A percentile compares a stretch with the other conserved stretches of the same genome.
phyloP scores from a whole-genome alignment of 352 stramenopile genomes.

The Globisporangium heterothallicum region DNA sequence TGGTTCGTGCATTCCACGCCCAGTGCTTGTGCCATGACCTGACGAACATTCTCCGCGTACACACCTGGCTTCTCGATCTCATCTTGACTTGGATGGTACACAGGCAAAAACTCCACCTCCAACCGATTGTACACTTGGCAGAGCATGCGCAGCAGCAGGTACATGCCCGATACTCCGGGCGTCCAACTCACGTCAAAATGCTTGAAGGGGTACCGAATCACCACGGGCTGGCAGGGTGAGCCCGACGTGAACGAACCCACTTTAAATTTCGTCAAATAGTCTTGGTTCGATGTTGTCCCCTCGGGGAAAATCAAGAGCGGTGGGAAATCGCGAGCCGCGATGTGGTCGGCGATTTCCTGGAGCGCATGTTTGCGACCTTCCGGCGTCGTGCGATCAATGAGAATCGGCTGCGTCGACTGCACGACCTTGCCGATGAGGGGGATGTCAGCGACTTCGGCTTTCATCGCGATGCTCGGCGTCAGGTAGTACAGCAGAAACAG shows the following conservation, averaged over 20 bases:
- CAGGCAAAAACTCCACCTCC: conserved; percentile 49
- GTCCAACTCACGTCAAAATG: conserved; percentile 76
- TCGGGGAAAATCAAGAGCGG: conserved; percentile 70
- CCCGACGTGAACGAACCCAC: conserved; percentile 62
- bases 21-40: conserved; percentile 46
- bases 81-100: conserved; percentile 38
- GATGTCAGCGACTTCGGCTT: conserved; percentile 51
- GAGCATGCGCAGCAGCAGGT: conserved; percentile 52
- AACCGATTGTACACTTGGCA: conserved; percentile 68
- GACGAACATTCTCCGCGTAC: conserved; percentile 57
- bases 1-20: conserved; percentile 61
- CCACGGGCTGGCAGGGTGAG: conserved; percentile 49
- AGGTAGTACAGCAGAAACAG: conserved; percentile 52
- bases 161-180: conserved; percentile 41
- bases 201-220: conserved; percentile 58
- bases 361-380: conserved; percentile 51
- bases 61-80: conserved; percentile 39
- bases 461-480: conserved; percentile 66
- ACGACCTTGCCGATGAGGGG: conserved; percentile 55
- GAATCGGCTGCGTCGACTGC: conserved; percentile 53
- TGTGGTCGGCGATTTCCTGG: conserved; percentile 55
- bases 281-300: conserved; percentile 69
- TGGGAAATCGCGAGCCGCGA: conserved; percentile 32
- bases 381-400: conserved; percentile 50
- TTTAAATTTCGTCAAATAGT: conserved; percentile 72